phyloP scores from a whole-genome alignment of 176 grass and related monocot genomes.

The Juncus inflexus region DNA sequence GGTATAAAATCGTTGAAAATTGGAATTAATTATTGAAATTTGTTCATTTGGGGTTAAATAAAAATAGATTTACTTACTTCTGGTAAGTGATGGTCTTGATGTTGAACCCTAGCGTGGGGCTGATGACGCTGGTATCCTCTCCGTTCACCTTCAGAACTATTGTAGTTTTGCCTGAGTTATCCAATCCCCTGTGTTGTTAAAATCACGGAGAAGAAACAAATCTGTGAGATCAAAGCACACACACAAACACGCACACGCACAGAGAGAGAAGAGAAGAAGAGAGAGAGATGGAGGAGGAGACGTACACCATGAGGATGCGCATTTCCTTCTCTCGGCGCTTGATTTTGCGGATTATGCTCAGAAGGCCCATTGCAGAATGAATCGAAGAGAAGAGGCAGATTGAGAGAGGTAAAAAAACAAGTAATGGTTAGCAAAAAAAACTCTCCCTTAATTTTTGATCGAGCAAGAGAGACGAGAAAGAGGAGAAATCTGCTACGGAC shows the following conservation, averaged over 20 bases:
- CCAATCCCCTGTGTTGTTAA: constrained; percentile 51
- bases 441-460: not conserved
- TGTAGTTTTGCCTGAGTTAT: constrained; percentile 85
- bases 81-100: constrained; percentile 94
- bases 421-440: not conserved
- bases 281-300: not conserved
- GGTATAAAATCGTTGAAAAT: not conserved
- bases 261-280: not conserved
- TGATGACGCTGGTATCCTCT: constrained; percentile 85
- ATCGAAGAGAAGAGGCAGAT: not conserved
- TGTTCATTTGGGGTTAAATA: not conserved
- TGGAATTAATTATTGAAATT: no score
- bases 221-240: not conserved
- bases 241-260: not conserved
- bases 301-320: constrained; percentile 97
- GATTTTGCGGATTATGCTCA: constrained; percentile 87
- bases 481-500: no score
- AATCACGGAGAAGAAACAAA: constrained; percentile 1
- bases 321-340: constrained; percentile 96
- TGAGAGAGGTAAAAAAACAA: not conserved
- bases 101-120: constrained; percentile 89
- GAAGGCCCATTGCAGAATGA: constrained; percentile 49
- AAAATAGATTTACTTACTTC: constrained; percentile 33
- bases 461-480: no score
- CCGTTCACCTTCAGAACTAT: constrained; percentile 90